These are phyloP conservation scores for Filobasidium floriforme DNA, from an alignment of 768 basidiomycete species.

Conservation along the genomic window DNA sequence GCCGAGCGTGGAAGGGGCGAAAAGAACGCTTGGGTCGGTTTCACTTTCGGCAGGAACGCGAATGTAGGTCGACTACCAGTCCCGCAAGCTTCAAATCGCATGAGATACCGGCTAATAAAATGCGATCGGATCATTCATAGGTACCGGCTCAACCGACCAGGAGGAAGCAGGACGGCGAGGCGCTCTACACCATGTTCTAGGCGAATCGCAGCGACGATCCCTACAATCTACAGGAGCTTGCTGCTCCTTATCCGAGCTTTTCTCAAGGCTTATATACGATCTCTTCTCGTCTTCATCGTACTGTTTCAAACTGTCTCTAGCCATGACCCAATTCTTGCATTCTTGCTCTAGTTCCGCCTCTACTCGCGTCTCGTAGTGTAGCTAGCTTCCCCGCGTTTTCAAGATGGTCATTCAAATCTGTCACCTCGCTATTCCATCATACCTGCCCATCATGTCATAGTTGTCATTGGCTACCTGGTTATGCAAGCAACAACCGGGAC, in stretches of 20 bases:
- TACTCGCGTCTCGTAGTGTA: neutral
- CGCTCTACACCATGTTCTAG: conserved; percentile 45
- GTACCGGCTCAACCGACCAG: conserved; percentile 26
- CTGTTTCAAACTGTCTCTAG: too few relatives aligned
- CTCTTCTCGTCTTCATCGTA: too few relatives aligned
- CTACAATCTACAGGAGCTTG: neutral
- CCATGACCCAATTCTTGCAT: neutral
- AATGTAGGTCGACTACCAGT: conserved; percentile 24
- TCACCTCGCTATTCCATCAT: too few relatives aligned
- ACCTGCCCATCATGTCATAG: too few relatives aligned
- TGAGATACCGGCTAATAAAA: neutral
- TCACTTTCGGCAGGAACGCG: conserved; percentile 45
- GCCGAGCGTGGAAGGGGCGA: conserved; percentile 61
- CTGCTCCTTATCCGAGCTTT: neutral
- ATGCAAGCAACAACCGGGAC: too few relatives aligned
- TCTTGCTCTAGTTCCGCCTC: neutral
- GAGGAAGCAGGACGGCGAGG: conserved; percentile 44
- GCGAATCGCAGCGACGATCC: neutral
- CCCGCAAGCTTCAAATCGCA: neutral
- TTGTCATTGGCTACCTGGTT: too few relatives aligned
- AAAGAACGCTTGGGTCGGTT: conserved; percentile 45
- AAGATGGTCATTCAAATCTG: neutral
- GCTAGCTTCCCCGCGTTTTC: neutral
- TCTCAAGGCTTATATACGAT: too few relatives aligned
- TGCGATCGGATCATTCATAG: conserved; percentile 20